Evolutionary conservation across 495 filamentous ascomycete species (phyloP).

Genomic region (Aspergillus haitiensis): DNA sequence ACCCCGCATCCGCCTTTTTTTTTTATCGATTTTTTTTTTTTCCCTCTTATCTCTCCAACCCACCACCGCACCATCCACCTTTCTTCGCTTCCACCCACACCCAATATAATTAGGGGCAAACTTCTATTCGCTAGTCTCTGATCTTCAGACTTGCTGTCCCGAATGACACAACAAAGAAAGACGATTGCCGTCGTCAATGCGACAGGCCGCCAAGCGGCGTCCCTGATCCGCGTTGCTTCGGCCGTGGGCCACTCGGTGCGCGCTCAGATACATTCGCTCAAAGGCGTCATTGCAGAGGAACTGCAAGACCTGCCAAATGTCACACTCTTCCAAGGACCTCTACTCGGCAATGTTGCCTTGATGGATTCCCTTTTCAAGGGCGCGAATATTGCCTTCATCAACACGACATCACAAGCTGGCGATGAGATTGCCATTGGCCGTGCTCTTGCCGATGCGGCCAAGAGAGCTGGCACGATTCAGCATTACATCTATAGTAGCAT

Average conservation of each 20-base stretch:
- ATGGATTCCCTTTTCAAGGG: conserved; percentile 78
- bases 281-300: conserved; percentile 80
- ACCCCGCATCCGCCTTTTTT: conserved; percentile 25
- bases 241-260: conserved; percentile 89
- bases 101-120: neutral
- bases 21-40: conserved; percentile 14
- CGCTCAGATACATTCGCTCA: conserved; percentile 80
- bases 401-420: conserved; percentile 91
- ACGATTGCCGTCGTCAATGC: conserved; percentile 91
- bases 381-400: conserved; percentile 90
- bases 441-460: conserved; percentile 85
- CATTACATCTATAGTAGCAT: conserved; percentile 97
- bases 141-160: conserved; percentile 18
- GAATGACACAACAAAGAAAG: conserved; percentile 58
- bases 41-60: conserved; percentile 12
- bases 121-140: neutral
- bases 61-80: conserved; percentile 5
- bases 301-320: conserved; percentile 79
- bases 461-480: conserved; percentile 70
- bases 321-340: conserved; percentile 73
- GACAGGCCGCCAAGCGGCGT: conserved; percentile 89
- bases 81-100: neutral
- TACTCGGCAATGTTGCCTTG: conserved; percentile 68
- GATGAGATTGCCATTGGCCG: conserved; percentile 89
- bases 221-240: conserved; percentile 85